These are phyloP conservation scores for Cenchrus fungigraminus DNA, from an alignment of 176 grass and related monocot species.

Conservation along the genomic window DNA sequence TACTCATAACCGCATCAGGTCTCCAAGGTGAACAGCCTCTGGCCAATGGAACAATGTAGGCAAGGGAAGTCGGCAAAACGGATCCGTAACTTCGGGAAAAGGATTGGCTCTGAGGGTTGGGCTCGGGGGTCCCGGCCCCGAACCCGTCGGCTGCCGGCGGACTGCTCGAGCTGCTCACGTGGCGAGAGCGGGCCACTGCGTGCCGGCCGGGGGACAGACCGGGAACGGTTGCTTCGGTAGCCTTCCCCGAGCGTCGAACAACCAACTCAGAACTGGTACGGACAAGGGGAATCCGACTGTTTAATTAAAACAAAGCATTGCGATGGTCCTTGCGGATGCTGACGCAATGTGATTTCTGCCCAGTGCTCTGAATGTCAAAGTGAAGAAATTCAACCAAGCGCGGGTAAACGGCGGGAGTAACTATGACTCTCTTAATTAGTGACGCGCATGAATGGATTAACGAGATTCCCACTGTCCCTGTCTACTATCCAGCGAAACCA, in stretches of 20 bases:
- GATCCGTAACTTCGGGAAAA: conserved; percentile 80
- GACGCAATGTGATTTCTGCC: conserved; percentile 83
- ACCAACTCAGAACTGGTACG: conserved; percentile 61
- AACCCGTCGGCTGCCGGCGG: conserved; percentile 26
- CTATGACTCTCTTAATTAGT: conserved; percentile 93
- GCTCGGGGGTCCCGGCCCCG: conserved; percentile 54
- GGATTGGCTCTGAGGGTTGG: conserved; percentile 74
- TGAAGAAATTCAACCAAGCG: conserved; percentile 66
- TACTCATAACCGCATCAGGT: conserved; percentile 12
- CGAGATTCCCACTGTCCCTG: conserved; percentile 37
- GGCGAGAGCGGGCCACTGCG: conserved; percentile 6
- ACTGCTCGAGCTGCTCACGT: conserved; percentile 14
- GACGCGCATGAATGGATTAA: conserved; percentile 75
- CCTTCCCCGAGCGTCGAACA: conserved; percentile 64
- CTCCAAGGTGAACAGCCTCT: conserved; percentile 9
- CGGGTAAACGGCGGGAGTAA: conserved; percentile 74
- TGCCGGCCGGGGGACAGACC: conserved; percentile 49
- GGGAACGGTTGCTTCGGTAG: neutral
- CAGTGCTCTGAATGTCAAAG: conserved; percentile 23
- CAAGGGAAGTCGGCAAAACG: conserved; percentile 79
- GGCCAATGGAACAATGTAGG: conserved; percentile 76
- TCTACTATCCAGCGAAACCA: no score
- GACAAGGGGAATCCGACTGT: conserved; percentile 71
- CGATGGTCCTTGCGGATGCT: conserved; percentile 64
- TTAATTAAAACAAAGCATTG: conserved; percentile 82